Base-by-base conservation (phyloP, 352 stramenopile genomes). In the Globisporangium barbulae region DNA sequence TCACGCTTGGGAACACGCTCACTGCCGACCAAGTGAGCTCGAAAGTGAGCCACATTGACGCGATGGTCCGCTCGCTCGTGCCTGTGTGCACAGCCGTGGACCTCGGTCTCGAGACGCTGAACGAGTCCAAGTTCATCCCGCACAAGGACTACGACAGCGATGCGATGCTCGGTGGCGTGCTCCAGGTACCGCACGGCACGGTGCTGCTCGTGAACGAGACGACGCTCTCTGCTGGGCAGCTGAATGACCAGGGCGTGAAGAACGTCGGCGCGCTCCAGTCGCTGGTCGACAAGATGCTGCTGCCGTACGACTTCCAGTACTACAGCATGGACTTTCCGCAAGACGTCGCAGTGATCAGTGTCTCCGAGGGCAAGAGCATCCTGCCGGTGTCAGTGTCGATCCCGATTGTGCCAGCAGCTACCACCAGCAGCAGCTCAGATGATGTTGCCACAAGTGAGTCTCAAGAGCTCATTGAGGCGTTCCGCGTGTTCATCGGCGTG, bases 311-410 rank as follows among this genome's bases (percentile, higher is more conserved):
- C 49, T 94, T 94, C 47, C 78, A 90, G 55, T 94, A 80, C 56
- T 94, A 91, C 72, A 85, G 75, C 50, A 91, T 91, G 76, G 83
- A 93, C 53, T 94, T 94, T 53, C 82, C 85, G 0, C 83, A 91
- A 56, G 83, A 94, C 33, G 78, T 90, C 56, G 70, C 77, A 0
- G 59, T 93, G 31, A 56, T 94, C 30, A 88, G 73, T 1, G 41
- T 94, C 33, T 94, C 86, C 0, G 77, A 89, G 33, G 73, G 75
- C 35, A 94, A 92, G 63, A 91, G 78, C 54, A 83, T 93, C 39
- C 60, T 92, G 17, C 83, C 85, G 0, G 78, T 90, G 22, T 83
- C 75, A n/a, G 78, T 87, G 12, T 69, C 69, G 3, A 63, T 91
- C 2, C 74, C 80, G 15, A 33, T 59, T n/a, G 77, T 28, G 6